phyloP scores from a whole-genome alignment of 1,284 basidiomycete genomes.

The Kalmanozyma brasiliensis region DNA sequence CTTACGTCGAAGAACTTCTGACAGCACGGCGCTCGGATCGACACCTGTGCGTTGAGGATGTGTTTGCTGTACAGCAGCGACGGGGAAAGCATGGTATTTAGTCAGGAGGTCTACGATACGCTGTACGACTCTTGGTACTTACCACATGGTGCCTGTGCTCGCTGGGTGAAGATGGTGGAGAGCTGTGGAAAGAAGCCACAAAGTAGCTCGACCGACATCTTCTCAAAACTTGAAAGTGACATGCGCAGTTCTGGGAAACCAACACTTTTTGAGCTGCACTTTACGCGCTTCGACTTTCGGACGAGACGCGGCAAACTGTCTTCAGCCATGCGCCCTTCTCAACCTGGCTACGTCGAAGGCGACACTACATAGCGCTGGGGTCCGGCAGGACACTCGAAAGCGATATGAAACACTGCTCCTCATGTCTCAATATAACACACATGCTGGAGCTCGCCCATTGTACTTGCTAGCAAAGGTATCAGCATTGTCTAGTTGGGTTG shows the following conservation, averaged over 20 bases:
- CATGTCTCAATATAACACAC: no score
- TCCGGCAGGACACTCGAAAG: no score
- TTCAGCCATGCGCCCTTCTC: background rate
- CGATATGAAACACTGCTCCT: no score
- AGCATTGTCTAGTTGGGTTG: no score
- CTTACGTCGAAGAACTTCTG: constrained; percentile 67
- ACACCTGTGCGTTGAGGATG: constrained; percentile 67
- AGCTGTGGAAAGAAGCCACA: background rate
- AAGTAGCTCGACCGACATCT: background rate
- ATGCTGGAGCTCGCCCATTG: no score
- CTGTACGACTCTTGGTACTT: no score
- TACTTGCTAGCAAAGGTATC: no score
- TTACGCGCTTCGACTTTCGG: constrained; percentile 24
- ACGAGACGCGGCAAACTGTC: constrained; percentile 15
- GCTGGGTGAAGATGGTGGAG: background rate
- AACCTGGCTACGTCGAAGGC: no score
- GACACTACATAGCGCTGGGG: no score
- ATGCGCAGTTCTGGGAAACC: constrained; percentile 19
- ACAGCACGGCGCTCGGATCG: constrained; percentile 66
- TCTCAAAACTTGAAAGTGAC: constrained; percentile 7
- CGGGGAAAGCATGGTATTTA: no score
- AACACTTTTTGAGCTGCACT: constrained; percentile 23
- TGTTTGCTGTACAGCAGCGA: constrained; percentile 56
- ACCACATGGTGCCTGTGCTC: constrained; percentile 23
- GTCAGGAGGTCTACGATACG: no score